Percentiles rank a stretch among this genome's conserved stretches.
Evolutionary conservation across 1,139 yeast species (phyloP).

Genomic region (Blastobotrys aristatus): DNA sequence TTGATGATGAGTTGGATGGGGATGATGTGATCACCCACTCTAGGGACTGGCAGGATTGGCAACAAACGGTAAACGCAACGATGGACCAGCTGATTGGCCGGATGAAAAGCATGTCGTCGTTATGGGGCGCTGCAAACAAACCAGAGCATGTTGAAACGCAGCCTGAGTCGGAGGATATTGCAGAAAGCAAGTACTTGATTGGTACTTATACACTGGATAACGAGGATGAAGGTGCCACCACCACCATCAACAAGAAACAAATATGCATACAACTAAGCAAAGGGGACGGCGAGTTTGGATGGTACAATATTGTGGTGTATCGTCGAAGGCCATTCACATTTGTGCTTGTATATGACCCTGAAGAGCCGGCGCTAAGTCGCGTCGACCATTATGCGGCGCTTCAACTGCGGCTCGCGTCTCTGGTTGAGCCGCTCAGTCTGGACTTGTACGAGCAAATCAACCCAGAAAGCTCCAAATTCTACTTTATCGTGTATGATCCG

Average conservation of each 20-base stretch:
- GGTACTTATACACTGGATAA: neutral
- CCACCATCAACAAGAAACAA: neutral
- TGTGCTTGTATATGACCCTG: conserved; percentile 21
- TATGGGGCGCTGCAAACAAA: neutral
- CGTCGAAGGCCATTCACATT: conserved; percentile 28
- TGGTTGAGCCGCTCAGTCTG: conserved; percentile 28
- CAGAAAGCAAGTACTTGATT: conserved; percentile 7
- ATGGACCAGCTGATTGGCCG: conserved; percentile 23
- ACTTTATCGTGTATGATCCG: conserved; percentile 25
- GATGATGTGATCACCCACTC: neutral
- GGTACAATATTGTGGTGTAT: conserved; percentile 23
- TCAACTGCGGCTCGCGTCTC: conserved; percentile 29
- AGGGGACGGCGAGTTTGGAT: neutral
- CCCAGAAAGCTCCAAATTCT: conserved; percentile 20
- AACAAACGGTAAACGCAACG: conserved; percentile 18
- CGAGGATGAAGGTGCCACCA: neutral
- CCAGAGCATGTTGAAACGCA: neutral
- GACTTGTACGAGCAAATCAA: conserved; percentile 19
- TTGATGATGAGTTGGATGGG: neutral
- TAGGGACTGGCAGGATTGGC: conserved; percentile 1
- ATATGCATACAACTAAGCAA: neutral
- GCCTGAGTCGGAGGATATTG: conserved; percentile 4
- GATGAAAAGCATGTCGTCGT: conserved; percentile 13
- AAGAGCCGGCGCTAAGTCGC: conserved; percentile 14
- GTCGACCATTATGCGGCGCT: conserved; percentile 22